These are phyloP conservation scores for Themeda triandra DNA, from an alignment of 176 grass and related monocot species.

Conservation along the genomic window DNA sequence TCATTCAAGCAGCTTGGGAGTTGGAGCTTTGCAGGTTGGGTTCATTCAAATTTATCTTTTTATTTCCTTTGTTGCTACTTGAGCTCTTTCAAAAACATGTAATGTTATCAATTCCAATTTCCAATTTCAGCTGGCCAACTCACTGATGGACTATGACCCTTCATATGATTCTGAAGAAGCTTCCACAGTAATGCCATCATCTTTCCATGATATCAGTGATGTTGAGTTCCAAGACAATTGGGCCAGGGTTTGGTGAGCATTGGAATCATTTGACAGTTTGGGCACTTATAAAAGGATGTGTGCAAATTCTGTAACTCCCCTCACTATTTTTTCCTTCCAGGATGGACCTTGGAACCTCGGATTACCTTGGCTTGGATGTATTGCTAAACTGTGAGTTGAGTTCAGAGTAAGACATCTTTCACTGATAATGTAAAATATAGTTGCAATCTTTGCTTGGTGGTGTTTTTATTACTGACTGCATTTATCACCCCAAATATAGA, in stretches of 20 bases:
- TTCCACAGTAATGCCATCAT: constrained; percentile 73
- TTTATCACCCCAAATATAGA: neutral
- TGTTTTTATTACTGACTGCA: neutral
- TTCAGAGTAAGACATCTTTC: constrained; percentile 66
- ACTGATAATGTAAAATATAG: neutral
- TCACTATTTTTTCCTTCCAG: constrained; percentile 31
- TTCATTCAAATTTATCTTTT: neutral
- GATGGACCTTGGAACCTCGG: constrained; percentile 87
- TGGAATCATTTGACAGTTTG: neutral
- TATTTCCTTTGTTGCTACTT: neutral
- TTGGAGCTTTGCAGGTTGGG: constrained; percentile 88
- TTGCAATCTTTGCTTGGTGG: neutral
- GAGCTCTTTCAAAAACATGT: neutral
- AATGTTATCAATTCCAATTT: constrained; percentile 10
- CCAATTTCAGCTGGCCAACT: constrained; percentile 54
- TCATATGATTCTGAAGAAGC: constrained; percentile 82
- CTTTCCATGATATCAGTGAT: constrained; percentile 89
- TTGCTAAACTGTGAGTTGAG: constrained; percentile 87
- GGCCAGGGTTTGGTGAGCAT: constrained; percentile 78
- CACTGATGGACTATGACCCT: constrained; percentile 72
- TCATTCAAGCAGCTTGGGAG: too few relatives aligned
- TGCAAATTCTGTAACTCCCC: neutral
- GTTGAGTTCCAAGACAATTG: constrained; percentile 90
- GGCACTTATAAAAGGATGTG: neutral
- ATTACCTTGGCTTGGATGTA: constrained; percentile 86